Conservation (phyloP, 768 basidiomycete genomes). For the Lactarius deliciosus region DNA sequence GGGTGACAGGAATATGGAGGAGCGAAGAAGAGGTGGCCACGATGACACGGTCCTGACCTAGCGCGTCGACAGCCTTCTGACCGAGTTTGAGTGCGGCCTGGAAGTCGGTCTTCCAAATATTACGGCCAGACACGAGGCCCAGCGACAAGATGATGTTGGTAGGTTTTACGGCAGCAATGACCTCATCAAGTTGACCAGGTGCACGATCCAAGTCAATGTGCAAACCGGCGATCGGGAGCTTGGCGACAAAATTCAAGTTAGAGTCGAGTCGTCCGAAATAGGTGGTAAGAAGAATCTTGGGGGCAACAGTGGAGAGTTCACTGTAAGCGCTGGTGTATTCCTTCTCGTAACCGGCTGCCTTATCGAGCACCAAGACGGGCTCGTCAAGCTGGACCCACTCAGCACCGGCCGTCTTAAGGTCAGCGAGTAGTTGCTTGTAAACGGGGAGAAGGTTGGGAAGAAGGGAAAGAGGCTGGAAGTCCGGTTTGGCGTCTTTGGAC, state of each 20-base stretch:
- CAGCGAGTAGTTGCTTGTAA: constrained; percentile 85
- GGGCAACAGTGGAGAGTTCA: constrained; percentile 76
- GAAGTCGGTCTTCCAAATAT: constrained; percentile 99
- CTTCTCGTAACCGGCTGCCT: constrained; percentile 70
- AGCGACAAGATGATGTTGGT: constrained; percentile 84
- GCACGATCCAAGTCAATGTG: constrained; percentile 98
- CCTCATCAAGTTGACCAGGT: constrained; percentile 81
- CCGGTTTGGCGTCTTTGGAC: constrained; percentile 74
- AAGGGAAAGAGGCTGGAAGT: constrained; percentile 89
- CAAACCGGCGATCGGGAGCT: constrained; percentile 89
- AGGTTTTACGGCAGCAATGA: constrained; percentile 78
- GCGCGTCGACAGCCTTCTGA: constrained; percentile 78
- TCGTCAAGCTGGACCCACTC: constrained; percentile 97
- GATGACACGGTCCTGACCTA: constrained; percentile 87
- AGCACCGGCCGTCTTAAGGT: constrained; percentile 91
- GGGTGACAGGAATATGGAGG: constrained; percentile 96
- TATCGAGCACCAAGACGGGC: constrained; percentile 92
- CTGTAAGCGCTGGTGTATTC: constrained; percentile 80
- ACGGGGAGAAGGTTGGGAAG: constrained; percentile 87
- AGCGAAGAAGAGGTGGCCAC: constrained; percentile 97
- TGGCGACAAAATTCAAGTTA: constrained; percentile 83
- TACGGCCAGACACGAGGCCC: constrained; percentile 95
- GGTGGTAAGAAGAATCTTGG: constrained; percentile 91
- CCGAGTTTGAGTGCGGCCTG: constrained; percentile 74
- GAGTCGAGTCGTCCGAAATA: constrained; percentile 96